Conservation (phyloP, 1,284 basidiomycete genomes). For the Vanrija pseudolonga region DNA sequence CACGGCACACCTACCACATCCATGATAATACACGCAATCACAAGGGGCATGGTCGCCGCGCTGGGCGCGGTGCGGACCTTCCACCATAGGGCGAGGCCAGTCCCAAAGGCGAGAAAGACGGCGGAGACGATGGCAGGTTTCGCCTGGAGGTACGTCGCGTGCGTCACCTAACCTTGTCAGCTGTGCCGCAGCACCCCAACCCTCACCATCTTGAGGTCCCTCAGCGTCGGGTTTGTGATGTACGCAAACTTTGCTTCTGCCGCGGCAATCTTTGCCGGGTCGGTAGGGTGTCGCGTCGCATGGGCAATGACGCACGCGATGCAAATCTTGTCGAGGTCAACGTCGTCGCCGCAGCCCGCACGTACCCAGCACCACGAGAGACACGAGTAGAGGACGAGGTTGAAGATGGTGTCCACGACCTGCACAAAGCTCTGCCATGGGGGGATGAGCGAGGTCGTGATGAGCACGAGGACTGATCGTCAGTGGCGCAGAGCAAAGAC, state of each 20-base stretch:
- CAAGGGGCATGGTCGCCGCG: conserved; percentile 44
- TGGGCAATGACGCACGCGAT: neutral
- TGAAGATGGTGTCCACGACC: conserved; percentile 37
- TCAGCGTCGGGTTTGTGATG: conserved; percentile 11
- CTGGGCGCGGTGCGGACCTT: conserved; percentile 46
- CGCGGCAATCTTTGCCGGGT: conserved; percentile 12
- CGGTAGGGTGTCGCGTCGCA: conserved; percentile 20
- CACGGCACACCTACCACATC: conserved; percentile 30
- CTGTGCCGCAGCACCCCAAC: neutral
- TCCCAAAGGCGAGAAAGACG: conserved; percentile 38
- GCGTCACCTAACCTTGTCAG: conserved; percentile 29
- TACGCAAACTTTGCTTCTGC: conserved; percentile 20
- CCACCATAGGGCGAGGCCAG: conserved; percentile 41
- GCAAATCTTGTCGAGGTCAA: neutral
- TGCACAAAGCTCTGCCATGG: conserved; percentile 41
- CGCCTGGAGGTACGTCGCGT: conserved; percentile 45
- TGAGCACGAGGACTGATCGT: conserved; percentile 35
- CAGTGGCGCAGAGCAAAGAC: neutral
- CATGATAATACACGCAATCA: conserved; percentile 42
- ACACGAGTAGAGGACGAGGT: conserved; percentile 41
- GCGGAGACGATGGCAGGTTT: conserved; percentile 37
- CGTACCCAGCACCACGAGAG: conserved; percentile 44
- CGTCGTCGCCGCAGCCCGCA: conserved; percentile 2
- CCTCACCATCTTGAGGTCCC: conserved; percentile 15
- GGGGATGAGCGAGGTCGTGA: conserved; percentile 44